Conservation (phyloP, 2,329 filamentous ascomycete species). For the Didymella glomerata region DNA sequence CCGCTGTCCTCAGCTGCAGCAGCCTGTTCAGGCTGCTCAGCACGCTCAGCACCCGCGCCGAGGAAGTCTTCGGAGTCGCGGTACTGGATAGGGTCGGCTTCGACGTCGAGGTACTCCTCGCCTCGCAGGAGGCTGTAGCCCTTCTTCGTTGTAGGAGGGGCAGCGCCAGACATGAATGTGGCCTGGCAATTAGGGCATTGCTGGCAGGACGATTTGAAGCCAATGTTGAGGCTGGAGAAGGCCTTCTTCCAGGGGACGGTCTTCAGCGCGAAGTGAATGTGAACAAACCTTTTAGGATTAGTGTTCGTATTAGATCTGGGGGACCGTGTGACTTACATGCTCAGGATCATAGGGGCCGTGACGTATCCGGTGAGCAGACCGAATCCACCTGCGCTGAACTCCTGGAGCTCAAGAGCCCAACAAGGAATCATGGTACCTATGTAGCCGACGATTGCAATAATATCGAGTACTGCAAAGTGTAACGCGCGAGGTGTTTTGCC, state of each 20-base stretch:
- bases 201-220: neutral
- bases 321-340: conserved; percentile 4
- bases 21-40: conserved; percentile 15
- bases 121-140: conserved; percentile 22
- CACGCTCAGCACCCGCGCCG: conserved; percentile 15
- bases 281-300: conserved; percentile 11
- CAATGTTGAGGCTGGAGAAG: neutral
- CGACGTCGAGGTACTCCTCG: conserved; percentile 20
- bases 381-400: conserved; percentile 8
- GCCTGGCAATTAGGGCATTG: conserved; percentile 20
- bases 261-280: conserved; percentile 11
- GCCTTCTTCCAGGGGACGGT: conserved; percentile 4
- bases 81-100: conserved; percentile 16
- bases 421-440: conserved; percentile 8
- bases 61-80: conserved; percentile 21
- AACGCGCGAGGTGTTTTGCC: conserved; percentile 10
- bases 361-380: conserved; percentile 14
- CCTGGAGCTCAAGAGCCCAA: conserved; percentile 13
- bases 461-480: conserved; percentile 7
- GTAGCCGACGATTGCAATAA: conserved; percentile 1
- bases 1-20: conserved; percentile 1
- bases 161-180: conserved; percentile 2
- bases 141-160: conserved; percentile 10
- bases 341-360: conserved; percentile 17
- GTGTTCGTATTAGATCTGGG: neutral